These are phyloP conservation scores for Citeromyces siamensis DNA, from an alignment of 1,139 yeast species.

Conservation along the genomic window DNA sequence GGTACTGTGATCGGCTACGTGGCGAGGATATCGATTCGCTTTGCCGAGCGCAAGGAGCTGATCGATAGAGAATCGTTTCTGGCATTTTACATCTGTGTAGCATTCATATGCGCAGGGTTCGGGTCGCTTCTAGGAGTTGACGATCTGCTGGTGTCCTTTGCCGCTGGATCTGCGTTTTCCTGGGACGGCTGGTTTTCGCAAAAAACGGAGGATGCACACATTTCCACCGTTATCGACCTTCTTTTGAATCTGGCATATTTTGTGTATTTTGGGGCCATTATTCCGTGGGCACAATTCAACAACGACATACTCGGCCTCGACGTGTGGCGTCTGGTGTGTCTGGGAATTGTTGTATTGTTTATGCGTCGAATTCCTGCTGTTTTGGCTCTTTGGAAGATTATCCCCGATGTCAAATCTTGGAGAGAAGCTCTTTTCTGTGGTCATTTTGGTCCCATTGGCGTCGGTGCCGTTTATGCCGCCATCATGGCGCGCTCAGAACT, in stretches of 20 bases:
- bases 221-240: conserved; percentile 85
- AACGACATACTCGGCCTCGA: conserved; percentile 50
- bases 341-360: conserved; percentile 76
- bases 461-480: conserved; percentile 89
- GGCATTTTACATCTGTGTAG: conserved; percentile 79
- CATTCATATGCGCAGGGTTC: conserved; percentile 84
- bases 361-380: conserved; percentile 87
- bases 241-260: conserved; percentile 77
- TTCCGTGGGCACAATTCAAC: conserved; percentile 88
- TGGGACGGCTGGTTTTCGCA: conserved; percentile 94
- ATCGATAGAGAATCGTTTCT: conserved; percentile 92
- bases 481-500: conserved; percentile 74
- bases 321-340: conserved; percentile 74
- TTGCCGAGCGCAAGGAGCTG: conserved; percentile 61
- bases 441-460: conserved; percentile 98
- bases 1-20: conserved; percentile 71
- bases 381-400: conserved; percentile 59
- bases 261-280: conserved; percentile 86
- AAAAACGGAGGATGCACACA: conserved; percentile 84
- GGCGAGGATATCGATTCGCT: conserved; percentile 63
- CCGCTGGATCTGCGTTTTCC: conserved; percentile 93
- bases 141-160: conserved; percentile 83
- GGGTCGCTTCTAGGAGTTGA: conserved; percentile 91
- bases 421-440: conserved; percentile 94
- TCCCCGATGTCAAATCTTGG: conserved; percentile 93